Percentiles rank a stretch among this genome's conserved stretches.
phyloP scores from a whole-genome alignment of 2,329 filamentous ascomycete species.

The Penicillium sp. region DNA sequence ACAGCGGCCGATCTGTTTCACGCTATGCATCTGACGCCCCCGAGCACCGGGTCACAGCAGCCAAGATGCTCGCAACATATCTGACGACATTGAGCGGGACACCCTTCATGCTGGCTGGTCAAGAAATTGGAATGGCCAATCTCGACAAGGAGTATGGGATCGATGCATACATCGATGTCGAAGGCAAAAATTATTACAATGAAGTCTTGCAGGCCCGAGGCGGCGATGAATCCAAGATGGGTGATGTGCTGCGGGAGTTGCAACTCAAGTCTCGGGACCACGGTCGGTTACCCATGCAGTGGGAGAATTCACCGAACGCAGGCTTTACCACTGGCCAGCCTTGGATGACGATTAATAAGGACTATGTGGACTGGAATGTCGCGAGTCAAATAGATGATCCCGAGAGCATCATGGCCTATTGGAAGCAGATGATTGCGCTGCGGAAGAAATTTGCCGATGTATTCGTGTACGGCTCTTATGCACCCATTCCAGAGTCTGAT shows the following conservation, averaged over 20 bases:
- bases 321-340: slow-evolving; percentile 62
- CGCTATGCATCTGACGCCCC: slow-evolving; percentile 52
- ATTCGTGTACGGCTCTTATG: slow-evolving; percentile 62
- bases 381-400: slow-evolving; percentile 33
- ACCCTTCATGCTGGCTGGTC: slow-evolving; percentile 14
- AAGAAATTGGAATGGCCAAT: slow-evolving; percentile 21
- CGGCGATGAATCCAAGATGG: slow-evolving; percentile 8
- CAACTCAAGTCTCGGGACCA: slow-evolving; percentile 55
- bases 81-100: slow-evolving; percentile 47
- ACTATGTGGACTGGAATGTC: slow-evolving; percentile 61
- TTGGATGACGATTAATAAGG: slow-evolving; percentile 69
- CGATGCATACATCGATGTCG: slow-evolving; percentile 16
- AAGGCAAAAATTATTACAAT: slow-evolving; percentile 15
- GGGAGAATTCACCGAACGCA: slow-evolving; percentile 56
- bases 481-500: slow-evolving; percentile 2
- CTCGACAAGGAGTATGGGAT: slow-evolving; percentile 5
- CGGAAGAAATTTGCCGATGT: slow-evolving; percentile 60
- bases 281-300: slow-evolving; percentile 68
- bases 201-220: slow-evolving; percentile 6
- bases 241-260: slow-evolving; percentile 12
- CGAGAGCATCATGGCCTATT: slow-evolving; percentile 58
- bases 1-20: slow-evolving; percentile 44
- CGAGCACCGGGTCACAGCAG: slow-evolving; percentile 48
- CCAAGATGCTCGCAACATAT: slow-evolving; percentile 59
- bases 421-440: slow-evolving; percentile 55